Conservation (phyloP, 192 early-diverging fungal genomes). For the Rhizophagus clarus region DNA sequence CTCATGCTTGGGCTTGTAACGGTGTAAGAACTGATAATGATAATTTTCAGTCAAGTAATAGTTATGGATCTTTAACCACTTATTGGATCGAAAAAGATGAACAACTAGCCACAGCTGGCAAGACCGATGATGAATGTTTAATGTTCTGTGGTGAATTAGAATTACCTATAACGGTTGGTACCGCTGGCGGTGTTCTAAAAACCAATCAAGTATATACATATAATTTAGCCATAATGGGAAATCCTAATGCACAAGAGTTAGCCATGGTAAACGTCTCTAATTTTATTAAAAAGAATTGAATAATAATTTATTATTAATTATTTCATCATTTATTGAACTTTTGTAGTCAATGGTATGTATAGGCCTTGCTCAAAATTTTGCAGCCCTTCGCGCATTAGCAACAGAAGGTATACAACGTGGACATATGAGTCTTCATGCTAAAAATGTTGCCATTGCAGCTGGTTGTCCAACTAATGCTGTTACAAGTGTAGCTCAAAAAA, state of each 20-base stretch:
- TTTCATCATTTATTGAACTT: neutral
- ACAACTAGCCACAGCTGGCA: constrained; percentile 34
- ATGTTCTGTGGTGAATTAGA: constrained; percentile 68
- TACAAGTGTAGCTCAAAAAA: constrained; percentile 64
- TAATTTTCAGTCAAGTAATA: constrained; percentile 36
- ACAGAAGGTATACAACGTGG: constrained; percentile 79
- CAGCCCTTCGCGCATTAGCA: constrained; percentile 67
- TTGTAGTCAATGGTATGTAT: constrained; percentile 61
- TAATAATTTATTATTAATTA: neutral
- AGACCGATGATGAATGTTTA: constrained; percentile 35
- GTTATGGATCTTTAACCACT: constrained; percentile 66
- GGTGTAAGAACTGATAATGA: neutral
- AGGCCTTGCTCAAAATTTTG: constrained; percentile 81
- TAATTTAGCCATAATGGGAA: constrained; percentile 64
- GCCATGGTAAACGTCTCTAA: constrained; percentile 48
- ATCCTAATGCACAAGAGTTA: constrained; percentile 63
- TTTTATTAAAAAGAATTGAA: neutral
- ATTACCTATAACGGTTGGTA: constrained; percentile 72
- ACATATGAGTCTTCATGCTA: constrained; percentile 65
- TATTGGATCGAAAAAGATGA: constrained; percentile 70
- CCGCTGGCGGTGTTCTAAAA: constrained; percentile 72
- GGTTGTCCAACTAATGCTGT: constrained; percentile 69
- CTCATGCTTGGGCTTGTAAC: constrained; percentile 66
- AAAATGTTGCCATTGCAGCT: constrained; percentile 69
- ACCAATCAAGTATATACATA: constrained; percentile 73